These are phyloP conservation scores for Haemoproteus tartakovskyi DNA, from an alignment of 169 alveolate species.

Conservation along the genomic window DNA sequence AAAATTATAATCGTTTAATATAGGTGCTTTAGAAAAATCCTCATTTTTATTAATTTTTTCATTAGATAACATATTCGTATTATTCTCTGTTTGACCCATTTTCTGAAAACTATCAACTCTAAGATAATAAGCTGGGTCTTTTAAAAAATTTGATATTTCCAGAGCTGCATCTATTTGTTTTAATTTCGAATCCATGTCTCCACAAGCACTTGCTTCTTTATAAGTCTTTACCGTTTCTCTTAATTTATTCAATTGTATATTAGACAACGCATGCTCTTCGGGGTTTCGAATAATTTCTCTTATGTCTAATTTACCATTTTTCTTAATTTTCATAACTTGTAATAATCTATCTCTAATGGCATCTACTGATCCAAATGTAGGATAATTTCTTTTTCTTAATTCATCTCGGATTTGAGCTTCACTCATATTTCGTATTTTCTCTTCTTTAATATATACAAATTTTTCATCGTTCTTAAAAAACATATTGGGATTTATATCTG, in stretches of 20 bases:
- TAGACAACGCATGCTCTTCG: slow-evolving; percentile 15
- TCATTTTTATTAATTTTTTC: neutral
- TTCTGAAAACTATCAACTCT: slow-evolving; percentile 18
- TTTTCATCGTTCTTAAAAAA: neutral
- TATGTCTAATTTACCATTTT: slow-evolving; percentile 8
- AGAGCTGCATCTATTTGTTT: slow-evolving; percentile 43
- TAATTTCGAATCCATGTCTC: slow-evolving; percentile 40
- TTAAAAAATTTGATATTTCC: slow-evolving; percentile 18
- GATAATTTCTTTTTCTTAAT: slow-evolving; percentile 51
- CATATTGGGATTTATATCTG: neutral
- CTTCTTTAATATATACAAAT: slow-evolving; percentile 13
- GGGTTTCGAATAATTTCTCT: slow-evolving; percentile 15
- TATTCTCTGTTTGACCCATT: neutral
- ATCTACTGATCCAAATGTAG: slow-evolving; percentile 30
- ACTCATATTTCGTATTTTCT: slow-evolving; percentile 43
- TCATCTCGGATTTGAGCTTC: slow-evolving; percentile 20
- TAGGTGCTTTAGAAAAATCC: slow-evolving; percentile 15
- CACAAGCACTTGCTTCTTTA: slow-evolving; percentile 22
- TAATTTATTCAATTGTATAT: slow-evolving; percentile 15
- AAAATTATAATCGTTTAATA: slow-evolving; percentile 20
- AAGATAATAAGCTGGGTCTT: slow-evolving; percentile 40
- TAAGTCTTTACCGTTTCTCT: slow-evolving; percentile 8
- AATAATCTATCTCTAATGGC: slow-evolving; percentile 24
- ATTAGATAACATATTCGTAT: neutral
- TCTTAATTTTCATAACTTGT: slow-evolving; percentile 21